phyloP scores from a whole-genome alignment of 495 filamentous ascomycete genomes.

The Cercophora samala region DNA sequence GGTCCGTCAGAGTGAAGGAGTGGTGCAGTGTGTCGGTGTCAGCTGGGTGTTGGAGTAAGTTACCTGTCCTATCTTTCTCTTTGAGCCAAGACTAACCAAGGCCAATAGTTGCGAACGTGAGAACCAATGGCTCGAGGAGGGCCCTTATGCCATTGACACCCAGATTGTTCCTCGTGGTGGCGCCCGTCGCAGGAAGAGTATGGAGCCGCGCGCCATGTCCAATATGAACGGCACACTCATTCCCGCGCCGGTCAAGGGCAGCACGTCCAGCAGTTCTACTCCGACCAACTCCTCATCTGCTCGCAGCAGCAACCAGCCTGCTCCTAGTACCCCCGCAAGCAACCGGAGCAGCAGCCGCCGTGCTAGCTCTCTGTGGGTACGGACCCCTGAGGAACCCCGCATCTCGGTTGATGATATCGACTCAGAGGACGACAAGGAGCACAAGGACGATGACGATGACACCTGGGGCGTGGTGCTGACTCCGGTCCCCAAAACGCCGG shows the following conservation, averaged over 20 bases:
- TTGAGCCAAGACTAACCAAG: conserved; percentile 18
- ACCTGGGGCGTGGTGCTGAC: conserved; percentile 40
- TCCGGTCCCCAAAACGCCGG: conserved; percentile 53
- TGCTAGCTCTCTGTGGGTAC: conserved; percentile 51
- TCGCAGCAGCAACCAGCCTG: conserved; percentile 6
- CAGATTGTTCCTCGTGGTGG: conserved; percentile 71
- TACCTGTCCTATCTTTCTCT: conserved; percentile 5
- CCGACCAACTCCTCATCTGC: background rate
- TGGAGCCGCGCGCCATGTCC: conserved; percentile 78
- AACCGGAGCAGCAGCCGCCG: conserved; percentile 38
- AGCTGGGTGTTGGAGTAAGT: conserved; percentile 86
- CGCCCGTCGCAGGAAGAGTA: conserved; percentile 77
- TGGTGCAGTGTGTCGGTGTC: conserved; percentile 80
- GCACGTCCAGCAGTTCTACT: conserved; percentile 6
- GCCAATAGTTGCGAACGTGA: conserved; percentile 68
- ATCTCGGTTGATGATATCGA: conserved; percentile 15
- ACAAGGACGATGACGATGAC: conserved; percentile 37
- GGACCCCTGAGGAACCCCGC: conserved; percentile 26
- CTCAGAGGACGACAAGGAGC: conserved; percentile 30
- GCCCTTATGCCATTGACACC: conserved; percentile 67
- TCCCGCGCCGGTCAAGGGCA: conserved; percentile 39
- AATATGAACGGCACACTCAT: conserved; percentile 67
- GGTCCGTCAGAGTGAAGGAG: conserved; percentile 66
- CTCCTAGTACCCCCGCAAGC: conserved; percentile 19
- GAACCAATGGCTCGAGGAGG: conserved; percentile 69